Evolutionary conservation across 768 basidiomycete species (phyloP).

Genomic region (Mycena vitilis): DNA sequence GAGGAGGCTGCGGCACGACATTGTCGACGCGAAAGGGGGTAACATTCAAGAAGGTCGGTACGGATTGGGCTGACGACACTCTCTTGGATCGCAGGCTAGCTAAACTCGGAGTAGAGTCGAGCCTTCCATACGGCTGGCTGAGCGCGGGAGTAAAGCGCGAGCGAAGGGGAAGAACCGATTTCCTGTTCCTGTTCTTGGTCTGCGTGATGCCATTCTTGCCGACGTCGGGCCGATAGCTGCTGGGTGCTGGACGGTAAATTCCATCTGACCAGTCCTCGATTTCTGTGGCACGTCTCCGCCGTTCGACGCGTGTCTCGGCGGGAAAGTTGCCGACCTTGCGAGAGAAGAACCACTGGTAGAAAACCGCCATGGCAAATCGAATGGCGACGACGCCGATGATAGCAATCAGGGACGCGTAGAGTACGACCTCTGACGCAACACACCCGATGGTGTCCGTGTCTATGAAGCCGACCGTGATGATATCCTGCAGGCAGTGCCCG

Average conservation of each 20-base stretch:
- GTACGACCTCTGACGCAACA: constrained; percentile 70
- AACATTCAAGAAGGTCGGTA: constrained; percentile 68
- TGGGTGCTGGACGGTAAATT: constrained; percentile 94
- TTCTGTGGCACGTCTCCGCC: constrained; percentile 88
- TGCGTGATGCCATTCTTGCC: constrained; percentile 71
- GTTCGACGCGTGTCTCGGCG: constrained; percentile 90
- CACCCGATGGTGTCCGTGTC: constrained; percentile 82
- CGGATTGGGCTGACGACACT: constrained; percentile 63
- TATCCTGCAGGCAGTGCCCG: constrained; percentile 74
- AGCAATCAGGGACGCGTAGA: constrained; percentile 56
- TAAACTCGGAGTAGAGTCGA: constrained; percentile 1
- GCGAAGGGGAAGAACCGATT: constrained; percentile 71
- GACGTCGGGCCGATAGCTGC: constrained; percentile 90
- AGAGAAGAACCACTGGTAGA: constrained; percentile 99
- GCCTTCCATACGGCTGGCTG: constrained; percentile 14
- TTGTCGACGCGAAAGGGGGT: constrained; percentile 69
- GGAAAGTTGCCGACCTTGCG: constrained; percentile 95
- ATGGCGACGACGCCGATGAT: constrained; percentile 13
- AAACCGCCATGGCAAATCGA: constrained; percentile 89
- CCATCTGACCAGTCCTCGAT: constrained; percentile 98
- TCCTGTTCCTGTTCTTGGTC: constrained; percentile 61
- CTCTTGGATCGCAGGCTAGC: constrained; percentile 61
- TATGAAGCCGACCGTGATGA: constrained; percentile 78
- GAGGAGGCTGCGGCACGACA: constrained; percentile 93
- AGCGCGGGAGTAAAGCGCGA: constrained; percentile 77